A percentile compares a stretch with the other conserved stretches of the same genome.
phyloP scores from a whole-genome alignment of 2,329 filamentous ascomycete species.

The Aspergillus hiratsukae region DNA sequence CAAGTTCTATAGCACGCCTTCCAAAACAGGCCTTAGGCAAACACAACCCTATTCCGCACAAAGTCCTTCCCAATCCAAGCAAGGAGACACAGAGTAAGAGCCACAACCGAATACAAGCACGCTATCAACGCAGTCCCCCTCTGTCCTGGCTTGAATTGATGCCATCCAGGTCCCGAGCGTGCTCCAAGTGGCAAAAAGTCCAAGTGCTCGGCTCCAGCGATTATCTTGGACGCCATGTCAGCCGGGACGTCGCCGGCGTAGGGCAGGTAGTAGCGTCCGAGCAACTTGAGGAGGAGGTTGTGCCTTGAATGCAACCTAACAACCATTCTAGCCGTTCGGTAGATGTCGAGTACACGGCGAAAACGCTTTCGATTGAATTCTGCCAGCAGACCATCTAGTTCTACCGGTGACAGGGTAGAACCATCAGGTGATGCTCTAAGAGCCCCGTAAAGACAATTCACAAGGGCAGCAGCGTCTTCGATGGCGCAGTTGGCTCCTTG shows the following conservation, averaged over 20 bases:
- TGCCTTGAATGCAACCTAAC: background rate
- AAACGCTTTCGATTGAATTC: background rate
- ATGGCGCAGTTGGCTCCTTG: constrained; percentile 39
- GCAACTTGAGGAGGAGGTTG: background rate
- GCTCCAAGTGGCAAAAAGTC: background rate
- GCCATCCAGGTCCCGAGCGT: background rate
- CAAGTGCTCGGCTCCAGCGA: constrained; percentile 4
- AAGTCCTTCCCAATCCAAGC: background rate
- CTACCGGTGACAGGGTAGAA: background rate
- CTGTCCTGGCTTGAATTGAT: background rate
- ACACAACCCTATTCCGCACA: background rate
- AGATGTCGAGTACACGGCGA: background rate
- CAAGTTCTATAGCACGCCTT: too few species aligned
- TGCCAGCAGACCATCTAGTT: background rate
- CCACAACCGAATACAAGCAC: background rate
- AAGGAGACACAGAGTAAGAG: background rate
- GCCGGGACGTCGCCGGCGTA: constrained; percentile 6
- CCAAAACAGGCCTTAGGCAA: background rate
- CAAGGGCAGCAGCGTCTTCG: constrained; percentile 33
- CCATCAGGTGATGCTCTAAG: background rate
- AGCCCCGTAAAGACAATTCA: constrained; percentile 15
- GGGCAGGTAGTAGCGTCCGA: background rate
- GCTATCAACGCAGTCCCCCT: background rate
- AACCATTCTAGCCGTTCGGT: background rate
- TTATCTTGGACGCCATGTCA: constrained; percentile 12